phyloP scores from a whole-genome alignment of 73 alveolate genomes.

The Paramecium sexaurelia region DNA sequence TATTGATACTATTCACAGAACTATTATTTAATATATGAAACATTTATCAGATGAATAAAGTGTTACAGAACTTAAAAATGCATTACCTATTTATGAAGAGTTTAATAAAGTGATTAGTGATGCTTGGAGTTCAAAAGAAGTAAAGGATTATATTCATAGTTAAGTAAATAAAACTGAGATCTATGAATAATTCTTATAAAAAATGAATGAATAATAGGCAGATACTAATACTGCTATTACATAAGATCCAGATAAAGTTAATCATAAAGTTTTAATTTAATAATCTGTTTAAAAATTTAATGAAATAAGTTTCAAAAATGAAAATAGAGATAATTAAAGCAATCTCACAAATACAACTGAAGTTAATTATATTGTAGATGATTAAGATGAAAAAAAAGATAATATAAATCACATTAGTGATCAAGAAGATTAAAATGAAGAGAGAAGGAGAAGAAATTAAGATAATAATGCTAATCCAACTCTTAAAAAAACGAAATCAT shows the following conservation, averaged over 20 bases:
- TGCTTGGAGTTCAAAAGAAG: slow-evolving; percentile 50
- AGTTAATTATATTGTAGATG: neutral
- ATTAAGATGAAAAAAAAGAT: neutral
- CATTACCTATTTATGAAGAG: slow-evolving; percentile 44
- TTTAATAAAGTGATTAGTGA: slow-evolving; percentile 53
- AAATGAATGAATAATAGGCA: slow-evolving; percentile 39
- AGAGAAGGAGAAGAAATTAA: slow-evolving; percentile 56
- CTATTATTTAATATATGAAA: slow-evolving; percentile 78
- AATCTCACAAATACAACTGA: neutral
- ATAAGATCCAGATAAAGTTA: neutral
- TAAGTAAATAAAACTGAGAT: slow-evolving; percentile 52
- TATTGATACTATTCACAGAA: slow-evolving; percentile 80
- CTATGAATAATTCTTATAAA: slow-evolving; percentile 39
- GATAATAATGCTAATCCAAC: slow-evolving; percentile 4
- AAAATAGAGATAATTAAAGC: neutral
- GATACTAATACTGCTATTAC: neutral
- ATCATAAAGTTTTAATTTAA: slow-evolving; percentile 34
- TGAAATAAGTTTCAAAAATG: slow-evolving; percentile 48
- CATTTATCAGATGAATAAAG: slow-evolving; percentile 45
- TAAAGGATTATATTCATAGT: slow-evolving; percentile 41
- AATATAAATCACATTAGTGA: neutral
- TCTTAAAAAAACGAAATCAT: slow-evolving; percentile 8
- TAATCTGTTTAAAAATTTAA: slow-evolving; percentile 53
- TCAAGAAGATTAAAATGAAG: slow-evolving; percentile 8
- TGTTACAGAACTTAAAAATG: slow-evolving; percentile 50